Evolutionary conservation across 306 rosid genomes (phyloP), one percentile per base, ranked within the genome.

Genomic region (Medicago truncatula): DNA sequence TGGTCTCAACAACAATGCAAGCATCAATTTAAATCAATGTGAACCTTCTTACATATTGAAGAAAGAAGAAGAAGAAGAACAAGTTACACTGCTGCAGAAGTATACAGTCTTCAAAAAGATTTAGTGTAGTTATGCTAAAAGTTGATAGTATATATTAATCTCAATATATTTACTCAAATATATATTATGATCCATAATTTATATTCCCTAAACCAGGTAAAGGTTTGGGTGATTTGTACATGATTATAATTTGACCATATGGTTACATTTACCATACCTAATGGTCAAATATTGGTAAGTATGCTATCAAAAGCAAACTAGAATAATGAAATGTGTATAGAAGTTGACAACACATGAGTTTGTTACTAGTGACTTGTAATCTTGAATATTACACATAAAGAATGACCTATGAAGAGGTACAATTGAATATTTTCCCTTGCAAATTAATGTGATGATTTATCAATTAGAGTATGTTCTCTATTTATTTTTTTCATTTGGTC

Each of bases 1-100:
- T 91, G 97, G 97, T 89, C 89, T 61, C 92, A 88, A 68, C 89
- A 83, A 64, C 93, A 85, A 25, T 75, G 79, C 49, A 87, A 83
- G 76, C 85, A 87, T 63, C 90, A 81, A 52, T 69, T 82, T 25
- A 80, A 83, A 75, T 36, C 86, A 68, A 54, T 77, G 58, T 82
- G 87, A 88, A 49, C 64, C 10, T 69, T 70, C 66, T 61, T 36
- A 66, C 31, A 66, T 47, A 70, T 21, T 12, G 23, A 65, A 71
- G 80, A 74, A 58, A 5, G 43, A 23, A 23, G 23, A 21, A 21
- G 53, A 81, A 68, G 52, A 76, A 75, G 52, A 78, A 79, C 74
- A 63, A 59, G 70, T 56, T 50, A 71, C 65, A 59, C 49, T 52
- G 54, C 65, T 54, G 52, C 73, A 47, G 53, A 52, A 74, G 71